These are phyloP conservation scores for Cercospora sojina DNA, from an alignment of 2,329 filamentous ascomycete genomes.

Conservation along the genomic window DNA sequence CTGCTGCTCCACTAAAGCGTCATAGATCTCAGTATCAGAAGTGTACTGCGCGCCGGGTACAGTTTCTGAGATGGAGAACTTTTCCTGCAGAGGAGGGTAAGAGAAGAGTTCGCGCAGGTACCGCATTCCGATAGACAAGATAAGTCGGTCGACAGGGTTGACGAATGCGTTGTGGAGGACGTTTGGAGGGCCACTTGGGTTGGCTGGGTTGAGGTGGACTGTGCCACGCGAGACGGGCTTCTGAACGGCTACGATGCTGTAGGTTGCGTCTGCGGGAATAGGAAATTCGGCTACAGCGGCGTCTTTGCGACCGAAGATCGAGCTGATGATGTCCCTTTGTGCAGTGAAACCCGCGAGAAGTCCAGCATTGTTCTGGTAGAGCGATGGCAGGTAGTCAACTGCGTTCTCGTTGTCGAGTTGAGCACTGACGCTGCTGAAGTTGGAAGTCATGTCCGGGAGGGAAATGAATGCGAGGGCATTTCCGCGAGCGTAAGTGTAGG, in stretches of 20 bases:
- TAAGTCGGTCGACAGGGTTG: constrained; percentile 13
- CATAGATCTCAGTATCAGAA: constrained; percentile 15
- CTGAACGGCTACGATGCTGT: constrained; percentile 13
- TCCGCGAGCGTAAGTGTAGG: constrained; percentile 19
- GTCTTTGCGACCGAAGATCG: background rate
- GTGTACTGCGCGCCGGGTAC: constrained; percentile 10
- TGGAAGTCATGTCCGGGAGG: constrained; percentile 23
- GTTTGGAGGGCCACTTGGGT: constrained; percentile 22
- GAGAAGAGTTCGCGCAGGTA: constrained; percentile 5
- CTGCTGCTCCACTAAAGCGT: constrained; percentile 18
- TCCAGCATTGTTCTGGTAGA: background rate
- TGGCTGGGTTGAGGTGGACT: constrained; percentile 29
- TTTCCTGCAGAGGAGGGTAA: constrained; percentile 12
- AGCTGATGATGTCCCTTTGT: background rate
- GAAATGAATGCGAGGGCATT: constrained; percentile 29
- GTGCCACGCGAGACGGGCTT: constrained; percentile 30
- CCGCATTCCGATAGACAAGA: constrained; percentile 8
- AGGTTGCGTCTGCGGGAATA: constrained; percentile 2
- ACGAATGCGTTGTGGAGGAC: constrained; percentile 35
- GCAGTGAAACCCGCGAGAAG: constrained; percentile 5
- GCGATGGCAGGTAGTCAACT: background rate
- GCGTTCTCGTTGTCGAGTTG: background rate
- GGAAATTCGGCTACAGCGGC: constrained; percentile 8
- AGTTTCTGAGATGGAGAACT: constrained; percentile 8
- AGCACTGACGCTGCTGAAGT: background rate